Percentiles rank a stretch among this genome's conserved stretches.
Evolutionary conservation across 768 basidiomycete genomes (phyloP).

Genomic region (Gymnopilus junonius): DNA sequence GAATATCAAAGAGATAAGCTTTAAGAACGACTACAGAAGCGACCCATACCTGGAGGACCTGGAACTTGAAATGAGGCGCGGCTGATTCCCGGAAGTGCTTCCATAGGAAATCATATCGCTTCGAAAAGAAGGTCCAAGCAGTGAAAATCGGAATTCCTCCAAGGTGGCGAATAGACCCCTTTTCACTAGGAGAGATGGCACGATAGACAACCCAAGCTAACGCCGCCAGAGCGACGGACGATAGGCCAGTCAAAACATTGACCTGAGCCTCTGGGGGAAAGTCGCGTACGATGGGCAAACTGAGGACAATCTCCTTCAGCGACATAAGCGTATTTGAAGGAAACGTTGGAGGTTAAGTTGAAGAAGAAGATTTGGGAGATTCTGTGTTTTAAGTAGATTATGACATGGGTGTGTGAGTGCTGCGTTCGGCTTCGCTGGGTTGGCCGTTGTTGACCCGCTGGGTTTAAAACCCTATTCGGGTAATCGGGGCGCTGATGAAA

Average conservation of each 20-base stretch:
- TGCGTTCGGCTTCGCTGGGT: too few species aligned
- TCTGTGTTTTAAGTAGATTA: too few species aligned
- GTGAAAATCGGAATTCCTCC: conserved; percentile 31
- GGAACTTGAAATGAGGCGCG: conserved; percentile 32
- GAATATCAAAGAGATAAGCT: neutral
- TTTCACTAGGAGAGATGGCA: neutral
- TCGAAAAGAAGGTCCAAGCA: conserved; percentile 37
- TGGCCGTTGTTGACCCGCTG: conserved; percentile 1
- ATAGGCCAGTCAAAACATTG: neutral
- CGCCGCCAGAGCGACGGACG: neutral
- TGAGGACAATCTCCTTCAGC: neutral
- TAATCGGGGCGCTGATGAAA: neutral
- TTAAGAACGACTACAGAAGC: neutral
- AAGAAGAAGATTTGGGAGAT: too few species aligned
- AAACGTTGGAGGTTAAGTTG: too few species aligned
- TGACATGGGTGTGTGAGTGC: too few species aligned
- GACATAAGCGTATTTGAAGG: neutral
- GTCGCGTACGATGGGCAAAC: neutral
- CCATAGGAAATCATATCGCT: conserved; percentile 34
- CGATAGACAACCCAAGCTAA: conserved; percentile 9
- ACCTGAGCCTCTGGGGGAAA: neutral
- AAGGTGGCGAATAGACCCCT: conserved; percentile 18
- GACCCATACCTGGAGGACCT: conserved; percentile 30
- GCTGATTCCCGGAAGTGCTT: conserved; percentile 26
- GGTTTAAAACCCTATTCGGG: neutral